These are phyloP conservation scores for Physaria fendleri DNA, from an alignment of 345 rosid species.

Conservation along the genomic window DNA sequence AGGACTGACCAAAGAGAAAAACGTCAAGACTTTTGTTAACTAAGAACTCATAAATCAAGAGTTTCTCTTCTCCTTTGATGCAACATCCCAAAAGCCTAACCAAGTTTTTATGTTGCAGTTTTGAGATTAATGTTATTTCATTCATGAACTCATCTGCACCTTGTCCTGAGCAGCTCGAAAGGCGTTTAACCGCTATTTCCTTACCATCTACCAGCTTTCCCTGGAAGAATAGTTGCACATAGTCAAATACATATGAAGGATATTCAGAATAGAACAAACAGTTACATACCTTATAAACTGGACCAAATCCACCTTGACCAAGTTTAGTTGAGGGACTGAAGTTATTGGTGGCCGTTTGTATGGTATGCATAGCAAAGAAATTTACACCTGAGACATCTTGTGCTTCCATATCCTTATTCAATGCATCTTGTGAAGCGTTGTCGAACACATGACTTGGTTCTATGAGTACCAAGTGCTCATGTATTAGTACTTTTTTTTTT, in stretches of 20 bases:
- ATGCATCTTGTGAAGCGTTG: conserved; percentile 2
- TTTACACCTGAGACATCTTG: conserved; percentile 14
- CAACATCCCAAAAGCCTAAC: conserved; percentile 55
- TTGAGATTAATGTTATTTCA: conserved; percentile 33
- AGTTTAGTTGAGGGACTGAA: conserved; percentile 21
- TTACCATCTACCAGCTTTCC: conserved; percentile 34
- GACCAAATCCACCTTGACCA: conserved; percentile 34
- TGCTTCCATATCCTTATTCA: conserved; percentile 4
- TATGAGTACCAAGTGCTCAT: background rate
- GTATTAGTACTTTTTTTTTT: conserved; percentile 1
- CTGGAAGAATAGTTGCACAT: conserved; percentile 17
- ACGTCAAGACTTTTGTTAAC: conserved; percentile 50
- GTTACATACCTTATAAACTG: conserved; percentile 27
- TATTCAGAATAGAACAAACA: background rate
- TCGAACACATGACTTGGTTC: background rate
- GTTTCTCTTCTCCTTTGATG: conserved; percentile 37
- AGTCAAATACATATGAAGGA: background rate
- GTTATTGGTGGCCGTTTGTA: conserved; percentile 20
- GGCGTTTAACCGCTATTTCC: conserved; percentile 46
- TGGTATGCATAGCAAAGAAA: conserved; percentile 7
- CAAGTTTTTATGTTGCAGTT: conserved; percentile 67
- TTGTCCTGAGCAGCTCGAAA: conserved; percentile 42
- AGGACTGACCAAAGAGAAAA: conserved; percentile 40
- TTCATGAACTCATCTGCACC: conserved; percentile 42
- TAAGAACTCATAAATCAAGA: conserved; percentile 53